These are phyloP conservation scores for Coniophora puteana DNA, from an alignment of 1,284 basidiomycete species.

Conservation along the genomic window DNA sequence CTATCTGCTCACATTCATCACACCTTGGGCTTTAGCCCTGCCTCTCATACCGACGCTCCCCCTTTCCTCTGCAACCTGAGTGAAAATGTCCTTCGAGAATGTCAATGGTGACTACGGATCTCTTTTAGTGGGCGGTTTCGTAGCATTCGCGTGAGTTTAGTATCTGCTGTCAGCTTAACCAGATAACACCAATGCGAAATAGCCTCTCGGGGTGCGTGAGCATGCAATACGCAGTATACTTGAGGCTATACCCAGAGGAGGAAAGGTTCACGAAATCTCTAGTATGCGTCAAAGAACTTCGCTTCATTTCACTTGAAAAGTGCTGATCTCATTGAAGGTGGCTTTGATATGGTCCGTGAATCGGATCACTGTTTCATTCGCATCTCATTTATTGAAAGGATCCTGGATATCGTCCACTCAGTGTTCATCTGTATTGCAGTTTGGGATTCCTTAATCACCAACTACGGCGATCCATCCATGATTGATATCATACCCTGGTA, in stretches of 20 bases:
- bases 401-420: slow-evolving; percentile 21
- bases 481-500: slow-evolving; percentile 21
- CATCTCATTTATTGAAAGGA: slow-evolving; percentile 8
- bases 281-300: slow-evolving; percentile 10
- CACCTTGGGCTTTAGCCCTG: too few species aligned
- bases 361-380: neutral
- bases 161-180: neutral
- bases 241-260: slow-evolving; percentile 13
- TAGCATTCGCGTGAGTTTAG: slow-evolving; percentile 18
- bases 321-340: slow-evolving; percentile 13
- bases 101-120: slow-evolving; percentile 15
- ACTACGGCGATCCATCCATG: slow-evolving; percentile 13
- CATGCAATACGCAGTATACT: slow-evolving; percentile 24
- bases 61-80: too few species aligned
- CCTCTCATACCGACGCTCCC: too few species aligned
- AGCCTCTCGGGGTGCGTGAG: slow-evolving; percentile 24
- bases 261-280: slow-evolving; percentile 14
- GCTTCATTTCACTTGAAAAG: neutral
- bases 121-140: slow-evolving; percentile 20
- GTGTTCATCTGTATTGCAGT: slow-evolving; percentile 16
- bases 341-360: slow-evolving; percentile 15
- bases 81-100: neutral
- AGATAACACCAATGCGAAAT: neutral
- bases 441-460: slow-evolving; percentile 18
- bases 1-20: too few species aligned